Evolutionary conservation across 306 rosid genomes (phyloP).

Genomic region (Myrica gale): DNA sequence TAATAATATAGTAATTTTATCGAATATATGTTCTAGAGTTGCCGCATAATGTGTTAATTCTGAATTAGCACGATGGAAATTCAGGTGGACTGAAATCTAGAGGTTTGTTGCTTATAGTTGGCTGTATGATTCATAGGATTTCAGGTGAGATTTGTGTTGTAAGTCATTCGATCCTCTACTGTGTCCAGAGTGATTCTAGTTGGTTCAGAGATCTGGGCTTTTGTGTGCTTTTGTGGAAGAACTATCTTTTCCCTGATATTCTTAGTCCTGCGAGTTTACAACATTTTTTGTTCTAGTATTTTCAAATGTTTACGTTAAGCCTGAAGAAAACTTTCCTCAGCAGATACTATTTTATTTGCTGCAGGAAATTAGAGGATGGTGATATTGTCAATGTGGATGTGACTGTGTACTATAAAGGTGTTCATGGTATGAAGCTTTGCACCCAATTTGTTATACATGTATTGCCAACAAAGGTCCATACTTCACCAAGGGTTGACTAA

Average conservation of each 20-base stretch:
- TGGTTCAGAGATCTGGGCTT: background rate
- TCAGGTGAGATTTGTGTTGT: background rate
- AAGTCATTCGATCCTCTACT: background rate
- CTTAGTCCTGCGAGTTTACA: background rate
- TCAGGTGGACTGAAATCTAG: background rate
- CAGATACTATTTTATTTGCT: constrained; percentile 27
- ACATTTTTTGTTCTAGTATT: background rate
- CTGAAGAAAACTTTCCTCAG: constrained; percentile 11
- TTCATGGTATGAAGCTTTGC: constrained; percentile 59
- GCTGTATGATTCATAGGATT: background rate
- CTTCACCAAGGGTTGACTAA: constrained; percentile 19
- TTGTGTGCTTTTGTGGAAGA: background rate
- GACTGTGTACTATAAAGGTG: constrained; percentile 81
- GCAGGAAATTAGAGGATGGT: constrained; percentile 94
- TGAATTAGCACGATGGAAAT: background rate
- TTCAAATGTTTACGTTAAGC: background rate
- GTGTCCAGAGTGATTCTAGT: background rate
- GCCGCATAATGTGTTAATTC: background rate
- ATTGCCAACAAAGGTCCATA: background rate
- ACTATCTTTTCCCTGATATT: background rate
- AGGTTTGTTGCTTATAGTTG: background rate
- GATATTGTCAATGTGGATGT: constrained; percentile 90
- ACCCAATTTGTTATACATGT: constrained; percentile 1
- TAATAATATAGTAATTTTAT: background rate
- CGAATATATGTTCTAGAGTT: background rate